These are phyloP conservation scores for Ceratocystis ficicola DNA, from an alignment of 2,329 filamentous ascomycete species.

Conservation along the genomic window DNA sequence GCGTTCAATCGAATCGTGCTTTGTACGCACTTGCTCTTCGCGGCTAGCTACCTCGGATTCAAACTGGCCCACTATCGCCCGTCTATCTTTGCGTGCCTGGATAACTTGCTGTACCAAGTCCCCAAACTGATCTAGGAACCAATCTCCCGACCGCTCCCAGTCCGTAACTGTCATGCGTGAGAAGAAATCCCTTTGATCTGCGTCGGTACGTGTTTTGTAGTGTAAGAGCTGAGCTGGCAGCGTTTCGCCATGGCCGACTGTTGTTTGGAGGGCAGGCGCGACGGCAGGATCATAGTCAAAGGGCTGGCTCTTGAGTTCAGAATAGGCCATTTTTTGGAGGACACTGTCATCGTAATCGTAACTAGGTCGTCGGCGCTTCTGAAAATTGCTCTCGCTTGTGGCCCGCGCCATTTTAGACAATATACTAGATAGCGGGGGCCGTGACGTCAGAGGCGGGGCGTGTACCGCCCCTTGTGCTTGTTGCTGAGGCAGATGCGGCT, in stretches of 20 bases:
- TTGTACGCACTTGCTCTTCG: constrained; percentile 42
- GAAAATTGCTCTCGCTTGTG: constrained; percentile 19
- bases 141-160: constrained; percentile 49
- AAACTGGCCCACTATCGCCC: constrained; percentile 39
- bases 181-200: constrained; percentile 41
- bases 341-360: constrained; percentile 47
- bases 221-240: constrained; percentile 40
- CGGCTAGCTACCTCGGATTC: constrained; percentile 44
- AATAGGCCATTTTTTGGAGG: constrained; percentile 43
- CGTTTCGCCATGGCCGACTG: constrained; percentile 31
- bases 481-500: constrained; percentile 12
- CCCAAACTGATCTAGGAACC: constrained; percentile 45
- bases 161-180: constrained; percentile 42
- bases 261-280: constrained; percentile 27
- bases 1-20: constrained; percentile 42
- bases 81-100: constrained; percentile 39
- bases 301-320: constrained; percentile 38
- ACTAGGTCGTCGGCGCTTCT: constrained; percentile 35
- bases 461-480: constrained; percentile 11
- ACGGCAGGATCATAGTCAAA: constrained; percentile 47
- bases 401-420: constrained; percentile 17
- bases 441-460: background rate
- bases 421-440: constrained; percentile 9
- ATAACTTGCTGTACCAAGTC: constrained; percentile 38
- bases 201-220: constrained; percentile 36